Percentiles rank a stretch among this genome's conserved stretches.
phyloP scores from a whole-genome alignment of 495 filamentous ascomycete species.

The Penicillium cosmopolitanum region DNA sequence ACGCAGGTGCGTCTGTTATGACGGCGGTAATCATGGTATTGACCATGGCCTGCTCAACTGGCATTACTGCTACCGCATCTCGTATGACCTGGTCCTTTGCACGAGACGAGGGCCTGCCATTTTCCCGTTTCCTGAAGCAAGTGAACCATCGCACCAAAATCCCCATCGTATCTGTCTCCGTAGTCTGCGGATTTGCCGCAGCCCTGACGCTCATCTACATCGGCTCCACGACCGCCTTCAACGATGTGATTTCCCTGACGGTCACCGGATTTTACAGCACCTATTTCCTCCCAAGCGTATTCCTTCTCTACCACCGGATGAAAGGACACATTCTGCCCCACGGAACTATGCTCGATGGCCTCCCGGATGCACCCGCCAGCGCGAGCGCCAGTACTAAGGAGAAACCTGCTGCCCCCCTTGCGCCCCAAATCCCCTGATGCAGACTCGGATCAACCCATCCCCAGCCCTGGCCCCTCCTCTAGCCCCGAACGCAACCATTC shows the following conservation, averaged over 20 bases:
- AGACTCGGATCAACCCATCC: background rate
- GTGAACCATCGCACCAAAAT: slow-evolving; percentile 35
- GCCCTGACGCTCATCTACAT: slow-evolving; percentile 54
- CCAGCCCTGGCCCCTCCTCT: slow-evolving; percentile 10
- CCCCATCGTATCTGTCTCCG: slow-evolving; percentile 40
- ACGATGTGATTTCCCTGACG: slow-evolving; percentile 49
- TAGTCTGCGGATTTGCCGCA: slow-evolving; percentile 41
- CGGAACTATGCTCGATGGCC: slow-evolving; percentile 31
- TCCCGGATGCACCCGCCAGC: slow-evolving; percentile 18
- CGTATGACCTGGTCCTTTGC: slow-evolving; percentile 59
- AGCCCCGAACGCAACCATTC: slow-evolving; percentile 24
- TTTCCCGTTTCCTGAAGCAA: slow-evolving; percentile 36
- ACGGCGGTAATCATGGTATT: slow-evolving; percentile 39
- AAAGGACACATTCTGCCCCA: slow-evolving; percentile 30
- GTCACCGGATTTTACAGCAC: slow-evolving; percentile 46
- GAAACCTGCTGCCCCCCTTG: slow-evolving; percentile 15
- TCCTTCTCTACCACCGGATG: slow-evolving; percentile 46
- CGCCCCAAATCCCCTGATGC: slow-evolving; percentile 20
- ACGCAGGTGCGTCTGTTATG: slow-evolving; percentile 31
- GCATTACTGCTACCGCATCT: slow-evolving; percentile 49
- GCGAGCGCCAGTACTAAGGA: slow-evolving; percentile 14
- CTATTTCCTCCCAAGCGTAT: slow-evolving; percentile 42
- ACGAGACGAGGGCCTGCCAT: slow-evolving; percentile 52
- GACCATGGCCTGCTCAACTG: slow-evolving; percentile 36
- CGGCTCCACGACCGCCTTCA: slow-evolving; percentile 51